Conservation (phyloP, 176 grass and related monocot species). For the Oryza brachyantha region DNA sequence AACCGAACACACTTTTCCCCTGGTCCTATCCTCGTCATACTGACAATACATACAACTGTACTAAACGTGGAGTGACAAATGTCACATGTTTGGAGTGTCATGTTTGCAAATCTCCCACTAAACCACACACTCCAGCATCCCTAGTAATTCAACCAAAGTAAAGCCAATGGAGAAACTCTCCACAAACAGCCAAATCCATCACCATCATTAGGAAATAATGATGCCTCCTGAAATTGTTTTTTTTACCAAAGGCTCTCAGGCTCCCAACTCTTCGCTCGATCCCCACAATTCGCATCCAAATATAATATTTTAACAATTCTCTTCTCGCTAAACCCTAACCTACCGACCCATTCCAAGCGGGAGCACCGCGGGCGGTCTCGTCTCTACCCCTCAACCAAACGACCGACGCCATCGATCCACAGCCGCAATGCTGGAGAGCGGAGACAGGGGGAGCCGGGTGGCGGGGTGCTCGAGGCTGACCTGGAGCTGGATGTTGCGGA, state of each 20-base stretch:
- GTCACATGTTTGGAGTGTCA: no score
- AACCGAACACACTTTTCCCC: background rate
- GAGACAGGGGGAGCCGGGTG: no score
- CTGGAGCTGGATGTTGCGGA: slow-evolving; percentile 74
- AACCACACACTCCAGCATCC: background rate
- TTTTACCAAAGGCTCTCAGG: background rate
- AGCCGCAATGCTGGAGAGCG: background rate
- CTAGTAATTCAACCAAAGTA: background rate
- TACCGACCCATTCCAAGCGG: background rate
- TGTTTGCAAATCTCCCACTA: no score
- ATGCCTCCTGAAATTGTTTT: background rate
- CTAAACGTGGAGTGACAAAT: no score
- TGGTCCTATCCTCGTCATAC: background rate
- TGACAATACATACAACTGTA: background rate
- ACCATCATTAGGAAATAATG: background rate
- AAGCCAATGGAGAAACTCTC: background rate
- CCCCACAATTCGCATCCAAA: background rate
- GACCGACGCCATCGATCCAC: background rate
- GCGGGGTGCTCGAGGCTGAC: background rate
- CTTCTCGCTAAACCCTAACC: background rate
- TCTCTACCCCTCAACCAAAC: background rate
- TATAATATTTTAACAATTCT: background rate
- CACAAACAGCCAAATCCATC: background rate
- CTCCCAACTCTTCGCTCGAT: no score
- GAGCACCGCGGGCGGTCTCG: background rate